Evolutionary conservation across 768 basidiomycete species (phyloP), one percentile per base, ranked within the genome.

Genomic region (Leccinum arenicola): DNA sequence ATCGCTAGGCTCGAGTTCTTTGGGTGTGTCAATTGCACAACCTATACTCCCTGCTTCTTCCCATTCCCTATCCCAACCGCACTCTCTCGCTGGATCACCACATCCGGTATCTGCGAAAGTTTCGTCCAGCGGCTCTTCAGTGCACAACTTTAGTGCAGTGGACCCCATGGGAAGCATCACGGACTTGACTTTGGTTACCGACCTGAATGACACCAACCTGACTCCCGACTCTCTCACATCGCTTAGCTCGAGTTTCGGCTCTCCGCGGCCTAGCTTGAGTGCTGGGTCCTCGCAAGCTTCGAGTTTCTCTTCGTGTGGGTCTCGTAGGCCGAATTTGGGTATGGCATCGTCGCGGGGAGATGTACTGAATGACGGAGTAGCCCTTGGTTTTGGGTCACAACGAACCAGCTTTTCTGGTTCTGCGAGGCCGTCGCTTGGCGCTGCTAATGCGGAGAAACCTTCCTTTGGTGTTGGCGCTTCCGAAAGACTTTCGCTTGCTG

Each of bases 81-180:
- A 63, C 49, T 74, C 72, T 8, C 63, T 73, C 29, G 59, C 66
- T 11, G 70, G 66, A n/a, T 73, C 72, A 21, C 72, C 72, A 15
- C 68, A 59, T 47, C 45, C 52, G 15, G 54, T 62, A 47, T 69
- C 71, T 21, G 48, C 71, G 23, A 71, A 63, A 31, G 58, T 58
- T 23, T 58, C 66, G 3, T 65, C 74, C 12, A 61, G 64, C 5
- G 61, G 60, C 23, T 64, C 72, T 25, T 69, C 68, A 9, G 57
- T 52, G 33, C 59, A 65, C 21, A 61, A 58, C 43, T 59, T 66
- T 47, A 55, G 66, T 47, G 10, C 61, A 5, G 35, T 64, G 5
- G 60, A 64, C 45, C 17, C 57, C 1, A 49, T 64, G 40, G 53
- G 59, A 40, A 60, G 45, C 14, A 50, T 56, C 48, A 56, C 66